Percentiles rank a stretch among this genome's conserved stretches.
phyloP scores from a whole-genome alignment of 2,329 filamentous ascomycete species.

The Aspergillus sp. region DNA sequence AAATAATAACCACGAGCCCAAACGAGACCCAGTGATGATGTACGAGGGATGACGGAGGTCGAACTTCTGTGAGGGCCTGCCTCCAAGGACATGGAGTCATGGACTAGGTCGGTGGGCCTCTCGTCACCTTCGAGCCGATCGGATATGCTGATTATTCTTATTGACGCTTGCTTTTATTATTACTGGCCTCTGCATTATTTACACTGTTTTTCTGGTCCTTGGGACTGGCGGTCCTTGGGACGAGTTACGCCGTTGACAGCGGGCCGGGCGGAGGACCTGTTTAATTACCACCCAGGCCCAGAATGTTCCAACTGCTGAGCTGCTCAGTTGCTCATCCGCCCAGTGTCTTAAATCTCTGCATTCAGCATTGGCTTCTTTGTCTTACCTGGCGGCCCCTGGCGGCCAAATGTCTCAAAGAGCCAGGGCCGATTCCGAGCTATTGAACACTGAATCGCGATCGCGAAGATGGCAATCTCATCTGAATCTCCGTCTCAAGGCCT shows the following conservation, averaged over 20 bases:
- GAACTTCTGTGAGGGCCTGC: not conserved
- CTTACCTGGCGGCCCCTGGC: slow-evolving; percentile 1
- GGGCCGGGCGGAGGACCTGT: slow-evolving; percentile 3
- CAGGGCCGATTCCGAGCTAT: too few species aligned
- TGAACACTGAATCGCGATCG: not conserved
- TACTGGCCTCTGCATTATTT: too few species aligned
- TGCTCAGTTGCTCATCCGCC: slow-evolving; percentile 4
- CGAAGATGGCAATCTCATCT: not conserved
- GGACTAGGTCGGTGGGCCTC: not conserved
- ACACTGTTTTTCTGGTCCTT: too few species aligned
- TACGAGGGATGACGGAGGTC: slow-evolving; percentile 16
- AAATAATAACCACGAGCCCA: slow-evolving; percentile 9
- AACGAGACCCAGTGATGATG: slow-evolving; percentile 14
- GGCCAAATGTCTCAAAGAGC: not conserved
- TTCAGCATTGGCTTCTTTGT: not conserved
- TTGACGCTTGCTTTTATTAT: not conserved
- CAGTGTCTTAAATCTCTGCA: slow-evolving; percentile 7
- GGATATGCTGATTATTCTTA: not conserved
- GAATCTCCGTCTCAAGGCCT: not conserved
- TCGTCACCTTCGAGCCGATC: not conserved
- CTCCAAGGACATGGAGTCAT: not conserved
- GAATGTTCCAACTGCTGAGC: slow-evolving; percentile 1
- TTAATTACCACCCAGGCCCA: slow-evolving; percentile 14
- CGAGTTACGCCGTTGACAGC: slow-evolving; percentile 9
- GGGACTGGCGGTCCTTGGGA: not conserved